phyloP scores from a whole-genome alignment of 2,329 filamentous ascomycete species.

The Phialocephala subalpina region DNA sequence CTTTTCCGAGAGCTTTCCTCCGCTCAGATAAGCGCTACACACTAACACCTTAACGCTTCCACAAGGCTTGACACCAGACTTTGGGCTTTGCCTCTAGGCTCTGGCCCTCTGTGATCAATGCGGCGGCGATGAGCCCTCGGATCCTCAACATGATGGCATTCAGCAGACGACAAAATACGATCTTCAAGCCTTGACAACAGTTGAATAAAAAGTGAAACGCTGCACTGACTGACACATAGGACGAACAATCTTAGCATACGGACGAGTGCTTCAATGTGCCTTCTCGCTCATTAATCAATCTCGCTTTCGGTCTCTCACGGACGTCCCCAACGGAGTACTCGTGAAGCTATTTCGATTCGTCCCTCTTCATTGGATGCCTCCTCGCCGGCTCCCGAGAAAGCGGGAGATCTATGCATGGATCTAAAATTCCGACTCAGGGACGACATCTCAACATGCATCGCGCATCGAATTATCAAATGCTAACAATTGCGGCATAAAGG shows the following conservation, averaged over 20 bases:
- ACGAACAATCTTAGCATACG: background rate
- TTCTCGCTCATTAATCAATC: constrained; percentile 3
- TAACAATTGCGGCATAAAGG: background rate
- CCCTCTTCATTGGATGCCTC: background rate
- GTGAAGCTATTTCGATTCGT: background rate
- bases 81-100: background rate
- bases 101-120: background rate
- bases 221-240: background rate
- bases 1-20: background rate
- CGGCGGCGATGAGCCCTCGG: background rate
- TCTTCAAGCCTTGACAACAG: background rate
- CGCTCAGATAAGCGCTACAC: constrained; percentile 1
- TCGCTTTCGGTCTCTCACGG: background rate
- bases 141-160: constrained; percentile 2
- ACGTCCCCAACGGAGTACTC: constrained; percentile 7
- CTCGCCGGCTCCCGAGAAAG: background rate
- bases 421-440: background rate
- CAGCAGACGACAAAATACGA: background rate
- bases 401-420: constrained; percentile 13
- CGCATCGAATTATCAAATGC: constrained; percentile 3
- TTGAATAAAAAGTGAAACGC: background rate
- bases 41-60: background rate
- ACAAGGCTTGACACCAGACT: background rate
- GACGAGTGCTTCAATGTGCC: background rate
- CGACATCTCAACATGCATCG: background rate